Evolutionary conservation across 495 filamentous ascomycete species (phyloP).

Genomic region (Pseudoneurospora amorphoporcata): DNA sequence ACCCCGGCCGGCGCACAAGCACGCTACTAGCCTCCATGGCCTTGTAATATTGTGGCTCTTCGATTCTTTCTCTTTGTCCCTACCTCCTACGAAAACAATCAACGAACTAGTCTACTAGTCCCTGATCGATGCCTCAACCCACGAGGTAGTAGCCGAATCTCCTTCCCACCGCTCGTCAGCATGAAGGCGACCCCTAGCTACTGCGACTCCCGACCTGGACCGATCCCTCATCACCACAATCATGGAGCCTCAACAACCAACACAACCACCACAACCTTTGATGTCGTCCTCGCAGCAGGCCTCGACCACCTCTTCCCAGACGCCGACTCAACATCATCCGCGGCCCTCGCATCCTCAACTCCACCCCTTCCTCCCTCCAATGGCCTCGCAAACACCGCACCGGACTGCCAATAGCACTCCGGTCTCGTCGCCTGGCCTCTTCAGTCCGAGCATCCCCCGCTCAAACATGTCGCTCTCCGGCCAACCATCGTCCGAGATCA

Average conservation of each 20-base stretch:
- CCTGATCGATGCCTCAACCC: slow-evolving; percentile 5
- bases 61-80: not conserved
- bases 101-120: not conserved
- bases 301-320: not conserved
- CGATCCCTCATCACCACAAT: slow-evolving; percentile 4
- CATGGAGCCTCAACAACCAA: slow-evolving; percentile 25
- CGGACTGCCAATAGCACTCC: slow-evolving; percentile 57
- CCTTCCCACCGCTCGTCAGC: slow-evolving; percentile 12
- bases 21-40: not conserved
- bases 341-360: slow-evolving; percentile 29
- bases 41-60: not conserved
- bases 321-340: slow-evolving; percentile 12
- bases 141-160: slow-evolving; percentile 1
- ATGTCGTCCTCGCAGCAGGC: not conserved
- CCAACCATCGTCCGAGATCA: slow-evolving; percentile 36
- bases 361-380: slow-evolving; percentile 24
- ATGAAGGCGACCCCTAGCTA: slow-evolving; percentile 16
- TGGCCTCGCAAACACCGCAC: slow-evolving; percentile 15
- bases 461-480: slow-evolving; percentile 22
- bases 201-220: slow-evolving; percentile 8
- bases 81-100: not conserved
- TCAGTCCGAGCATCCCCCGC: slow-evolving; percentile 40
- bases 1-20: not conserved
- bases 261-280: slow-evolving; percentile 17
- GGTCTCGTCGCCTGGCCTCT: slow-evolving; percentile 57